Evolutionary conservation across 2,329 filamentous ascomycete species (phyloP).

Genomic region (Monilinia aucupariae): DNA sequence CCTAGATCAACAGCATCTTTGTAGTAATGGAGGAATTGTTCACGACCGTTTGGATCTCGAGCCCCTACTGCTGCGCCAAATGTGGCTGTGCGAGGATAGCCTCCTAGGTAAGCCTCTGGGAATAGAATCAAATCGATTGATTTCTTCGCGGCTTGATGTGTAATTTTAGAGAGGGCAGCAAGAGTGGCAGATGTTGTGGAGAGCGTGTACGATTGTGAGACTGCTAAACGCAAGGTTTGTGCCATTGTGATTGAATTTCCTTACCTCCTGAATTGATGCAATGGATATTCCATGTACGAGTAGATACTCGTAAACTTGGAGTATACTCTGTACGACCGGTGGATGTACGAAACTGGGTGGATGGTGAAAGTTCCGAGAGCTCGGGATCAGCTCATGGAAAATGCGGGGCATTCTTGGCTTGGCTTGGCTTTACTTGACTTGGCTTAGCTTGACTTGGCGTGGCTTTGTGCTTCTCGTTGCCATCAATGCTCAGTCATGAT

Average conservation of each 20-base stretch:
- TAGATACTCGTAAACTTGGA: too few relatives aligned
- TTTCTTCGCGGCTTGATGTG: conserved; percentile 53
- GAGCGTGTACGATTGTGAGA: conserved; percentile 47
- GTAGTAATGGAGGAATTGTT: conserved; percentile 80
- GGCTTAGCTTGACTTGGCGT: too few relatives aligned
- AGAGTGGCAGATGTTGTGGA: conserved; percentile 53
- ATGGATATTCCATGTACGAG: too few relatives aligned
- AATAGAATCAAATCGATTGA: conserved; percentile 70
- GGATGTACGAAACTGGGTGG: too few relatives aligned
- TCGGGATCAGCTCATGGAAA: too few relatives aligned
- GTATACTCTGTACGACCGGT: too few relatives aligned
- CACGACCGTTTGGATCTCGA: conserved; percentile 63
- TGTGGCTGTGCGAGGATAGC: conserved; percentile 75
- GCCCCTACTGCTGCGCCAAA: conserved; percentile 73
- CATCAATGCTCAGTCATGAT: too few relatives aligned
- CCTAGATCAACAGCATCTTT: conserved; percentile 74
- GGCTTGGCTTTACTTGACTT: too few relatives aligned
- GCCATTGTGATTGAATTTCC: conserved; percentile 20
- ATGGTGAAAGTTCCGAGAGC: too few relatives aligned
- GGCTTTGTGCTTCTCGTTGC: too few relatives aligned
- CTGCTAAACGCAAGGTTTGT: conserved; percentile 35
- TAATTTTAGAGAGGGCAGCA: conserved; percentile 56
- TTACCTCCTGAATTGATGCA: background rate
- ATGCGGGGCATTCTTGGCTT: too few relatives aligned
- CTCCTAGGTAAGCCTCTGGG: conserved; percentile 87